Percentiles rank a stretch among this genome's conserved stretches.
These are phyloP conservation scores for Meyerozyma guilliermondii DNA, from an alignment of 1,139 yeast species.

Conservation along the genomic window DNA sequence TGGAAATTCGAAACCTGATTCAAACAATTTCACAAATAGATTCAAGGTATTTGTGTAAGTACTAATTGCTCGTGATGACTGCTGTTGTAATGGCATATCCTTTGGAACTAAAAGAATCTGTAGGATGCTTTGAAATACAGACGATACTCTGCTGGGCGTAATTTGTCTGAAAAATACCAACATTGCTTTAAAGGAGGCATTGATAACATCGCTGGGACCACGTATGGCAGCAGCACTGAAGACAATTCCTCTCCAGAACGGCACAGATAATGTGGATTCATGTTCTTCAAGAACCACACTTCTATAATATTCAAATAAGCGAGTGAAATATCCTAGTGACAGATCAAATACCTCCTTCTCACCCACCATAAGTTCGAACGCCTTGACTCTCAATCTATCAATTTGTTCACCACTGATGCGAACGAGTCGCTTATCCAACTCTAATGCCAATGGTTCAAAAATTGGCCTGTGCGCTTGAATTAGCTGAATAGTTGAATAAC, in stretches of 20 bases:
- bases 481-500: slow-evolving; percentile 45
- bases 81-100: neutral
- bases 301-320: slow-evolving; percentile 4
- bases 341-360: neutral
- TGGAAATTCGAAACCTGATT: slow-evolving; percentile 29
- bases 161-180: slow-evolving; percentile 23
- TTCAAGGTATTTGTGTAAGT: slow-evolving; percentile 17
- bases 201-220: slow-evolving; percentile 46
- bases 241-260: slow-evolving; percentile 54
- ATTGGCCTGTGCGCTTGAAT: slow-evolving; percentile 17
- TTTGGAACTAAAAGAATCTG: neutral
- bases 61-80: neutral
- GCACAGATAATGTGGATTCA: slow-evolving; percentile 8
- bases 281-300: neutral
- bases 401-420: slow-evolving; percentile 50
- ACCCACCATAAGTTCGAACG: slow-evolving; percentile 20
- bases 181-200: slow-evolving; percentile 40
- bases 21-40: slow-evolving; percentile 35
- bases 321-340: slow-evolving; percentile 1
- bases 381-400: slow-evolving; percentile 23
- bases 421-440: slow-evolving; percentile 32
- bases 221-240: slow-evolving; percentile 59
- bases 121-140: neutral
- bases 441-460: slow-evolving; percentile 14
- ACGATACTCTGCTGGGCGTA: neutral